Evolutionary conservation across 306 rosid genomes (phyloP).

Genomic region (Prinsepia uniflora): DNA sequence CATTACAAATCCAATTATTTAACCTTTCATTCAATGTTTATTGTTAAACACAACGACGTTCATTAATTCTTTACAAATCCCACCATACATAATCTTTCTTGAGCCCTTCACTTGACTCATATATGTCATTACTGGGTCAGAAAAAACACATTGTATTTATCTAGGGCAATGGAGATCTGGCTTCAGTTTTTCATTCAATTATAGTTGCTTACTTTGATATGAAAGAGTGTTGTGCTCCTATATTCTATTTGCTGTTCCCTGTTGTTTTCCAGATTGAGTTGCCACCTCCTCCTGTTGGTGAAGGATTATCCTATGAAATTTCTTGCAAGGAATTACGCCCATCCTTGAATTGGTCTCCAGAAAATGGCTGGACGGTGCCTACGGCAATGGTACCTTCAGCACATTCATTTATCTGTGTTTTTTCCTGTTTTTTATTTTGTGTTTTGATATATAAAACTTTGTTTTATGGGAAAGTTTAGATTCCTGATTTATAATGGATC

Average conservation of each 20-base stretch:
- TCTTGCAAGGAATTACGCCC: slow-evolving; percentile 72
- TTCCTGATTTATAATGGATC: background rate
- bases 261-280: slow-evolving; percentile 52
- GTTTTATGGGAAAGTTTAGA: background rate
- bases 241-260: slow-evolving; percentile 3
- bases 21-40: background rate
- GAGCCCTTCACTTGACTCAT: background rate
- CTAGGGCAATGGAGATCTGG: background rate
- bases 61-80: background rate
- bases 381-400: slow-evolving; percentile 37
- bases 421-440: background rate
- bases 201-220: background rate
- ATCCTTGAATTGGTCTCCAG: slow-evolving; percentile 62
- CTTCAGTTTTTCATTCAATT: background rate
- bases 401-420: slow-evolving; percentile 9
- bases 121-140: background rate
- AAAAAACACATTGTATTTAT: background rate
- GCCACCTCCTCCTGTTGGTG: slow-evolving; percentile 76
- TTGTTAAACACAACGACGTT: background rate
- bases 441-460: background rate
- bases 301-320: slow-evolving; percentile 54
- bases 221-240: background rate
- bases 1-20: background rate
- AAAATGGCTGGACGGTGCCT: slow-evolving; percentile 72
- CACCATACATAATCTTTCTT: background rate